These are phyloP conservation scores for Ceratocystis destructans DNA, from an alignment of 2,329 filamentous ascomycete genomes.

Conservation along the genomic window DNA sequence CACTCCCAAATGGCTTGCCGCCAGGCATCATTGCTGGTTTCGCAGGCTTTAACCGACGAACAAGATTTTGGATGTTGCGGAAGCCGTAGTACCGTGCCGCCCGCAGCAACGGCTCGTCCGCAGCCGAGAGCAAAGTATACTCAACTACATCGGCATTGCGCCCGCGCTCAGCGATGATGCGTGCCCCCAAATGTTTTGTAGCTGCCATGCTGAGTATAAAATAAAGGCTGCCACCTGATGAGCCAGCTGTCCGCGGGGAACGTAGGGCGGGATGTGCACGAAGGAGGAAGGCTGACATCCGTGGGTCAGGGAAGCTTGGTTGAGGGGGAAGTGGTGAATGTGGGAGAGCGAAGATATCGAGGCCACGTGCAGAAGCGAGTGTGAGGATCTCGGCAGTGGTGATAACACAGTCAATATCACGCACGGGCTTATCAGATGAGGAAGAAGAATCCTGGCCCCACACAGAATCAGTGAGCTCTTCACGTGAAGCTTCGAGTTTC, in stretches of 20 bases:
- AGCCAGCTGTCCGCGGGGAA: constrained; percentile 56
- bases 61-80: constrained; percentile 94
- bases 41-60: constrained; percentile 76
- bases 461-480: constrained; percentile 70
- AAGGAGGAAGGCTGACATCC: constrained; percentile 61
- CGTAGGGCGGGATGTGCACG: constrained; percentile 28
- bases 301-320: constrained; percentile 57
- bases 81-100: constrained; percentile 93
- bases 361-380: constrained; percentile 64
- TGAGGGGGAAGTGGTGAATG: constrained; percentile 34
- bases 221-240: constrained; percentile 78
- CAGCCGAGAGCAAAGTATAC: constrained; percentile 50
- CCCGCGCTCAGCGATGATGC: constrained; percentile 57
- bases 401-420: constrained; percentile 96
- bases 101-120: constrained; percentile 49
- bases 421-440: constrained; percentile 41
- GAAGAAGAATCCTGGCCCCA: constrained; percentile 36
- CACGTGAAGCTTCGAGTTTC: constrained; percentile 87
- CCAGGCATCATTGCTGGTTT: constrained; percentile 68
- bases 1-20: constrained; percentile 46
- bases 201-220: constrained; percentile 69
- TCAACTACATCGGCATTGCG: constrained; percentile 87
- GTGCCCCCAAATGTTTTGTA: constrained; percentile 54
- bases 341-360: constrained; percentile 53
- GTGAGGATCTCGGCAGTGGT: constrained; percentile 90